A percentile compares a stretch with the other conserved stretches of the same genome.
Evolutionary conservation across 192 early-diverging fungal species (phyloP).

Genomic region (Coemansia sp.): DNA sequence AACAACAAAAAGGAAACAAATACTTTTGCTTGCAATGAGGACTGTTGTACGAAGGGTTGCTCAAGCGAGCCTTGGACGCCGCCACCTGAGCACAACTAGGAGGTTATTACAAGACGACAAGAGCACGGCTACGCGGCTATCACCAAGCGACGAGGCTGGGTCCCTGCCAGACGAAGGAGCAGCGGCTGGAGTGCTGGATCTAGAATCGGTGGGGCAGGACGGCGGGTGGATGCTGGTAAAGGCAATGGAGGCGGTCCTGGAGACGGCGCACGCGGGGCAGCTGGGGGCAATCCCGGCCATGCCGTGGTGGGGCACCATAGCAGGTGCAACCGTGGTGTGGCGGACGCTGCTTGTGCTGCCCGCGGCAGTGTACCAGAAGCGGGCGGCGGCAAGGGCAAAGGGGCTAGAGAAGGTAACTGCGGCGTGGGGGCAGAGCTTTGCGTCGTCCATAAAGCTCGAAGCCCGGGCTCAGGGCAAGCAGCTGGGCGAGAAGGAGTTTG

Average conservation of each 20-base stretch:
- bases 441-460: not conserved
- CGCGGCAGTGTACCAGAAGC: conserved; percentile 23
- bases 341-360: conserved; percentile 17
- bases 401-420: not conserved
- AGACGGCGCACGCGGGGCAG: conserved; percentile 29
- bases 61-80: too few relatives aligned
- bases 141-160: too few relatives aligned
- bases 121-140: too few relatives aligned
- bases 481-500: conserved; percentile 1
- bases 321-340: conserved; percentile 8
- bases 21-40: too few relatives aligned
- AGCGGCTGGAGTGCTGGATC: too few relatives aligned
- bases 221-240: conserved; percentile 9
- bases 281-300: not conserved
- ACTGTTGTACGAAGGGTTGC: too few relatives aligned
- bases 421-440: conserved; percentile 11
- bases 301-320: conserved; percentile 41
- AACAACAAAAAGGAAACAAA: too few relatives aligned
- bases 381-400: conserved; percentile 3
- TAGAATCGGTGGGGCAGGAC: not conserved
- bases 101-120: too few relatives aligned
- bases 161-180: too few relatives aligned
- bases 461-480: conserved; percentile 1
- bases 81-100: too few relatives aligned
- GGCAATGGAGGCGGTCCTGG: conserved; percentile 14